These are phyloP conservation scores for Podospora pseudoanserina DNA, from an alignment of 495 filamentous ascomycete species.

Conservation along the genomic window DNA sequence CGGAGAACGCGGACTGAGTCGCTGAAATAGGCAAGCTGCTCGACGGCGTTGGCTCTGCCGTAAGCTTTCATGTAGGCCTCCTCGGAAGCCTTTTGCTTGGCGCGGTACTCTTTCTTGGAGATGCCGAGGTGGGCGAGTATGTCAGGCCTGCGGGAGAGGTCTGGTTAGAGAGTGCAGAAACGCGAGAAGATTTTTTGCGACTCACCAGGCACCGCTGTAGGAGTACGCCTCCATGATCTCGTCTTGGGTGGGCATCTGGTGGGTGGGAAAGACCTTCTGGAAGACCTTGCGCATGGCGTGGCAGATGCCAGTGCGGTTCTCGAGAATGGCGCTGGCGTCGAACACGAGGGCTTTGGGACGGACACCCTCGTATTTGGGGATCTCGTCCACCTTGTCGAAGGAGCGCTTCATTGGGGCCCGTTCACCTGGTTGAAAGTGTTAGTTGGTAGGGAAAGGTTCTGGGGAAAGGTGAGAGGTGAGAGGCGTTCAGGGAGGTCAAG, in stretches of 20 bases:
- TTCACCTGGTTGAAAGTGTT: background rate
- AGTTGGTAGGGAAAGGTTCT: background rate
- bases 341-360: background rate
- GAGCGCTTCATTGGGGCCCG: background rate
- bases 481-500: no score
- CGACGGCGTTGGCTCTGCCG: background rate
- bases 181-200: background rate
- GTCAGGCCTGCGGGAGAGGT: background rate
- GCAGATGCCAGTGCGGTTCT: background rate
- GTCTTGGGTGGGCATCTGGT: background rate
- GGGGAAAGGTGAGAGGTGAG: background rate
- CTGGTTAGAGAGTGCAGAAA: background rate
- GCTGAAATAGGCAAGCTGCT: background rate
- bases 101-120: background rate
- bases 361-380: background rate
- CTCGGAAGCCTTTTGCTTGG: background rate
- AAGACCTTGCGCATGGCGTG: background rate
- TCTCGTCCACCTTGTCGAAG: background rate
- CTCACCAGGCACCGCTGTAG: background rate
- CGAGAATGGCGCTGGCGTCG: background rate
- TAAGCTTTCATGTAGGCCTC: background rate
- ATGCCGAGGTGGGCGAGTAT: background rate
- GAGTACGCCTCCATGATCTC: conserved; percentile 6
- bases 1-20: background rate
- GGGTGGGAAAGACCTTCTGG: background rate